phyloP scores from a whole-genome alignment of 2,329 filamentous ascomycete genomes.

The Aspergillus tamarii region DNA sequence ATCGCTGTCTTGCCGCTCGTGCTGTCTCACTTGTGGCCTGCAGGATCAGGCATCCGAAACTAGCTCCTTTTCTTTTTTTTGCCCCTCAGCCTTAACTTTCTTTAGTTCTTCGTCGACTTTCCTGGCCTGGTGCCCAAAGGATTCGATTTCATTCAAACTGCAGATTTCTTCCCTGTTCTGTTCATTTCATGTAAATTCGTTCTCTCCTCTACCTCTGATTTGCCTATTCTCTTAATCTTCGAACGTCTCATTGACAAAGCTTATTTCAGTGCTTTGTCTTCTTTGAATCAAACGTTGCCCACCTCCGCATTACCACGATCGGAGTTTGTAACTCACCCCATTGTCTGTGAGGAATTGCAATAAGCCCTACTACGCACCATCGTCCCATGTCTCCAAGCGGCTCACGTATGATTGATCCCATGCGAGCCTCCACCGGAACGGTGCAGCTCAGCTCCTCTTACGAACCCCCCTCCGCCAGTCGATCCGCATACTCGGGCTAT shows the following conservation, averaged over 20 bases:
- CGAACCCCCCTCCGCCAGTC: slow-evolving; percentile 35
- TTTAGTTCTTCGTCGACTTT: slow-evolving; percentile 9
- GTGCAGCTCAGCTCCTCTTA: slow-evolving; percentile 38
- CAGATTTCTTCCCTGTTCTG: background rate
- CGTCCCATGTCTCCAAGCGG: slow-evolving; percentile 40
- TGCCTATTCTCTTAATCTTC: background rate
- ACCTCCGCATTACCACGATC: slow-evolving; percentile 8
- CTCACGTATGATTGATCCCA: slow-evolving; percentile 39
- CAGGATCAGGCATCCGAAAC: slow-evolving; percentile 8
- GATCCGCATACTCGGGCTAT: slow-evolving; percentile 36
- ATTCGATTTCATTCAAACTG: slow-evolving; percentile 3
- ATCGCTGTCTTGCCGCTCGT: slow-evolving; percentile 3
- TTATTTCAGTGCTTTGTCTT: slow-evolving; percentile 9
- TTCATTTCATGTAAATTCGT: background rate
- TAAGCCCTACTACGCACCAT: slow-evolving; percentile 35
- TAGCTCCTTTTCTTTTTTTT: slow-evolving; percentile 7
- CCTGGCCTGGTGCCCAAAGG: slow-evolving; percentile 20
- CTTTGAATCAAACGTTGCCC: background rate
- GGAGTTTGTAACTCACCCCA: slow-evolving; percentile 5
- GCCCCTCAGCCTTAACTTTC: slow-evolving; percentile 13
- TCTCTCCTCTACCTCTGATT: slow-evolving; percentile 1
- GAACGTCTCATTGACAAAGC: background rate
- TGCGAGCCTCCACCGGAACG: slow-evolving; percentile 46
- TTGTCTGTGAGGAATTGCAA: slow-evolving; percentile 22
- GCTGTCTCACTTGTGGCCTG: slow-evolving; percentile 2